phyloP scores from a whole-genome alignment of 176 grass and related monocot species.

The Lolium multiflorum region DNA sequence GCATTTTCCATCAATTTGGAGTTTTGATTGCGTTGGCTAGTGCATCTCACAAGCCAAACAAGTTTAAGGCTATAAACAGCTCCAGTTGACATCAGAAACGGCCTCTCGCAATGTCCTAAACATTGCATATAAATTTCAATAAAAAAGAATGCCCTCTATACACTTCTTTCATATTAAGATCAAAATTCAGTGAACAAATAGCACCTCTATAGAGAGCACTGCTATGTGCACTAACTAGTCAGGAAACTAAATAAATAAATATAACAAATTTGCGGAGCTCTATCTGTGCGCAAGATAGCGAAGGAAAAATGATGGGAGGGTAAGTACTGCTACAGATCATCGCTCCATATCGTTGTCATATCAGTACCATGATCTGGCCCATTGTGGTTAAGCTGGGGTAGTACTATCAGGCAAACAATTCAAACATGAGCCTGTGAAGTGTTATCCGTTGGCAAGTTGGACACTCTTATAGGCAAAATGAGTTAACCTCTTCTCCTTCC shows the following conservation, averaged over 20 bases:
- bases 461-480: constrained; percentile 39
- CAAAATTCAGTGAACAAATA: constrained; percentile 11
- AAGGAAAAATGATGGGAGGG: not conserved
- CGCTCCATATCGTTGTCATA: not conserved
- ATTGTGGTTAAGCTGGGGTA: constrained; percentile 46
- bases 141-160: not conserved
- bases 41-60: constrained; percentile 1
- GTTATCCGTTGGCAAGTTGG: constrained; percentile 52
- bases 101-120: not conserved
- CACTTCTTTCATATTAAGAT: not conserved
- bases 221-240: not conserved
- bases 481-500: constrained; percentile 63
- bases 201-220: not conserved
- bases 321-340: constrained; percentile 1
- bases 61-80: not conserved
- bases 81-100: not conserved
- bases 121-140: not conserved
- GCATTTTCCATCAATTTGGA: no score
- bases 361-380: constrained; percentile 25
- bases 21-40: no score
- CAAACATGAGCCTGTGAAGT: constrained; percentile 33
- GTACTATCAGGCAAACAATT: constrained; percentile 32
- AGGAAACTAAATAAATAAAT: not conserved
- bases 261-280: not conserved
- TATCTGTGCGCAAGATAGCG: not conserved